Evolutionary conservation across 2,329 filamentous ascomycete genomes (phyloP), one percentile per base, ranked within the genome.

Genomic region (Paracoccidioides brasiliensis): DNA sequence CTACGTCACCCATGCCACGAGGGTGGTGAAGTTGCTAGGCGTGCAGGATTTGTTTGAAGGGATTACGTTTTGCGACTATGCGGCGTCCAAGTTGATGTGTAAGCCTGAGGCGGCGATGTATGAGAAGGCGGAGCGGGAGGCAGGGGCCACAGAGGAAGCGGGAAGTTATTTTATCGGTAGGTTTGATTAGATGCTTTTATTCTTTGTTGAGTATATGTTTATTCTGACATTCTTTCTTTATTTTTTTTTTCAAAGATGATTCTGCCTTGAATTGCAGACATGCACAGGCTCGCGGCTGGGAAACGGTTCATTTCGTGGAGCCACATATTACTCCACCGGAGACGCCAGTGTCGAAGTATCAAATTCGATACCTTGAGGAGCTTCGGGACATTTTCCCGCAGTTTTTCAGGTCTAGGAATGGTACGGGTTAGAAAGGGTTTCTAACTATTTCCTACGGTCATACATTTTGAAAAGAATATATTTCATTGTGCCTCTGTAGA

Each of bases 11-110:
- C 93, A 98, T 66, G 93, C 83, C 37, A 84, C 81, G 65, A 76
- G 90, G 44, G 93, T 98, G 0, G 82, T 96, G 10, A 82, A 79
- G 58, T 74, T 98, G 22, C 76, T 98, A 1, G 84, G 80, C 2
- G 76, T 98, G 30, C 90, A 94, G 1, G 88, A 95, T 67, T 74
- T 91, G 32, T 98, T 98, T 66, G 91, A 97, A 60, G 93, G 93
- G 6, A 82, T 97, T 58, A 98, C 93, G 0, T 98, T 83, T 70
- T 98, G 94, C 67, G 88, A 98, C 70, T 98, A 98, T 71, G 78
- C 76, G 9, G 73, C 79, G 14, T 74, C 81, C 44, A 85, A 81
- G 12, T 78, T 98, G 59, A 72, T 94, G 49, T 96, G 93, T 75
- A 98, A 98, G 70, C 93, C 93, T 3, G 80, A 86, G 56, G 77